Percentiles rank a stretch among this genome's conserved stretches.
These are phyloP conservation scores for Croton setiger DNA, from an alignment of 441 rosid genomes.

Conservation along the genomic window DNA sequence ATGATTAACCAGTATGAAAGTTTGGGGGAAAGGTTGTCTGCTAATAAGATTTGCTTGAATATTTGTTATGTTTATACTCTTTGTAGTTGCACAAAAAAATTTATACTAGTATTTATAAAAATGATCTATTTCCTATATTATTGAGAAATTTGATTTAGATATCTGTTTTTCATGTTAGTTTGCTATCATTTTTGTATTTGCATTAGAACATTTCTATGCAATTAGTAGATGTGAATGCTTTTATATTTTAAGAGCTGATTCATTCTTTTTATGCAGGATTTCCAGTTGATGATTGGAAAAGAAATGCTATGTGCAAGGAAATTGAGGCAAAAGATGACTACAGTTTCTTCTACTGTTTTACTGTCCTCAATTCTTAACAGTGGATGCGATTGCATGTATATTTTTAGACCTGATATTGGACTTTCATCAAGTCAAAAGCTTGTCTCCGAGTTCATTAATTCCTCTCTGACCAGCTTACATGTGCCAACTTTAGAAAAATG, in stretches of 20 bases:
- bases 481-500: constrained; percentile 2
- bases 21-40: too few relatives aligned
- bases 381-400: not conserved
- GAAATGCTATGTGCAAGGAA: constrained; percentile 29
- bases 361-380: constrained; percentile 15
- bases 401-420: constrained; percentile 17
- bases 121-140: too few relatives aligned
- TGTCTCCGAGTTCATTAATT: constrained; percentile 13
- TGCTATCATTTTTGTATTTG: not conserved
- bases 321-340: constrained; percentile 19
- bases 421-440: constrained; percentile 12
- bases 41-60: too few relatives aligned
- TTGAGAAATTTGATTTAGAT: too few relatives aligned
- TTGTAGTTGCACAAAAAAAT: too few relatives aligned
- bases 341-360: constrained; percentile 12
- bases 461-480: constrained; percentile 8
- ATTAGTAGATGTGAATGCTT: not conserved
- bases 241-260: not conserved
- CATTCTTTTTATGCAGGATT: constrained; percentile 2
- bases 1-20: too few relatives aligned
- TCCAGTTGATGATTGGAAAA: not conserved
- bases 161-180: too few relatives aligned
- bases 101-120: too few relatives aligned
- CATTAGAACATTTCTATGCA: not conserved
- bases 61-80: too few relatives aligned